Base-by-base conservation (phyloP, 163 green algal species). In the Scenedesmus sp. region DNA sequence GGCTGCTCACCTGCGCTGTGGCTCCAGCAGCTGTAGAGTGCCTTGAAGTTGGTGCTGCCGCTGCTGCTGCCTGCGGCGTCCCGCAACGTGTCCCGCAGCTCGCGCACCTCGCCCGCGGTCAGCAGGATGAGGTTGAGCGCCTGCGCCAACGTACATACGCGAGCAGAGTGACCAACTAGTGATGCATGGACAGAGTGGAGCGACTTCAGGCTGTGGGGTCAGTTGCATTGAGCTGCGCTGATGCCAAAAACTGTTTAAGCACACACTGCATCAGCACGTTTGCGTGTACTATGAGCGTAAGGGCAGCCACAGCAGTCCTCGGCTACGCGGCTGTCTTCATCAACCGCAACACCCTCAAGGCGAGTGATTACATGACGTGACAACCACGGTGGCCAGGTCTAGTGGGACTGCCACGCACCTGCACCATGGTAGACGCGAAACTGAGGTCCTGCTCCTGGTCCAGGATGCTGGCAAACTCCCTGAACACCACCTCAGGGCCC, bases 121-220 rank as follows among this genome's bases (percentile, higher is more conserved):
- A 99, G 93, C 90, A 99, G 94, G 87, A 99, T 98, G 37, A 99
- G 95, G 92, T 98, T 98, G 40, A 99, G 95, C 6, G 97, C 97
- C 94, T 99, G 96, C 46, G 13, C 90, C n/a, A 44, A 18, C 20
- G 73, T n/a, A n/a, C n/a, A n/a, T n/a, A n/a, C n/a, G n/a, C n/a
- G n/a, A n/a, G n/a, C n/a, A n/a, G n/a, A n/a, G n/a, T n/a, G n/a
- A n/a, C n/a, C n/a, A n/a, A n/a, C n/a, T n/a, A n/a, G n/a, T n/a
- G n/a, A n/a, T n/a, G n/a, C n/a, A n/a, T n/a, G n/a, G n/a, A n/a
- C n/a, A n/a, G n/a, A n/a, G n/a, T n/a, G n/a, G n/a, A n/a, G n/a
- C n/a, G n/a, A n/a, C n/a, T n/a, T n/a, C n/a, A n/a, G n/a, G n/a
- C n/a, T n/a, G n/a, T n/a, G n/a, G n/a, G n/a, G n/a, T n/a, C n/a